These are phyloP conservation scores for Protomyces macrosporus DNA, from an alignment of 1,139 yeast genomes.

Conservation along the genomic window DNA sequence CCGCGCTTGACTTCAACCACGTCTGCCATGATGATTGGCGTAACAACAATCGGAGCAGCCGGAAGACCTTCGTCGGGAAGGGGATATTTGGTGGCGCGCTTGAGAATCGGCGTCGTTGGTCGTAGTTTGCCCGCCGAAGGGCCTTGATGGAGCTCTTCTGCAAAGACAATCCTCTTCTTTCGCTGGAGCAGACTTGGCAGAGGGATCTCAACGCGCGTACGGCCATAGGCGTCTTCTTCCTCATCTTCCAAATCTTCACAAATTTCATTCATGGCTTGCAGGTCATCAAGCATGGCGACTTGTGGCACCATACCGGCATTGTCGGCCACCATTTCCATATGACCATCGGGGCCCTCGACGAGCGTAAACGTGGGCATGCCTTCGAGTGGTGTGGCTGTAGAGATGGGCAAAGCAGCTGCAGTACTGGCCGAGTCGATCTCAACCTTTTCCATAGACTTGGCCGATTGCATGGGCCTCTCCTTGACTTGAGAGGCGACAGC, in stretches of 20 bases:
- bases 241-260: background rate
- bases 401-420: background rate
- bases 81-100: conserved; percentile 8
- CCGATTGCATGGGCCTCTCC: background rate
- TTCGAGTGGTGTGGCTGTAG: background rate
- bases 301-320: background rate
- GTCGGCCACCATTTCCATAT: background rate
- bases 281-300: background rate
- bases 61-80: background rate
- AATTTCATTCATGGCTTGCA: background rate
- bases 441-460: background rate
- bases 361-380: background rate
- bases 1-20: background rate
- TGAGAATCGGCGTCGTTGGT: conserved; percentile 6
- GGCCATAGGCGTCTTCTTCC: conserved; percentile 17
- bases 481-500: no score
- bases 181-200: conserved; percentile 4
- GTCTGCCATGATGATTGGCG: background rate
- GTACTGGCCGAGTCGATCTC: background rate
- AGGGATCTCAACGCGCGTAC: conserved; percentile 9
- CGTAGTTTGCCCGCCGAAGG: conserved; percentile 7
- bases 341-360: background rate
- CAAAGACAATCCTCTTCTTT: conserved; percentile 24
- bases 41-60: background rate
- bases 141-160: conserved; percentile 17